A percentile compares a stretch with the other conserved stretches of the same genome.
Evolutionary conservation across 352 stramenopile species (phyloP).

Genomic region (Globisporangium recalcitrans): DNA sequence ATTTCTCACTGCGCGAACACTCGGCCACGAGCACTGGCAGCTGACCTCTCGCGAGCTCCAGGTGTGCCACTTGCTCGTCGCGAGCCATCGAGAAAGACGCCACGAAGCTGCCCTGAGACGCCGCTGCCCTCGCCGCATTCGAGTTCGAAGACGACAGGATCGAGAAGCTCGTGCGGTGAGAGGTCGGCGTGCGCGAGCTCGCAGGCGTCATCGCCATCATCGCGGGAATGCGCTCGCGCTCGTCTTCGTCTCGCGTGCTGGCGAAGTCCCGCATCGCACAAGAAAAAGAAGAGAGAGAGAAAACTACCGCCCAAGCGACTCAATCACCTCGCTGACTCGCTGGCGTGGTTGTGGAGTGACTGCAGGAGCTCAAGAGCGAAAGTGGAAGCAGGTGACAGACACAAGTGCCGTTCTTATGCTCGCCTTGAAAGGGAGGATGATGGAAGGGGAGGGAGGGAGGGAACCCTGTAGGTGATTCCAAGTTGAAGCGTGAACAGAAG

Average conservation of each 20-base stretch:
- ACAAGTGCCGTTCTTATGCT: neutral
- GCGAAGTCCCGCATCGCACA: neutral
- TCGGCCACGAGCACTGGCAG: constrained; percentile 30
- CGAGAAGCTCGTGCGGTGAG: constrained; percentile 1
- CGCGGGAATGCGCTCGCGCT: neutral
- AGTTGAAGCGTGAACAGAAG: neutral
- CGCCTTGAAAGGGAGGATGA: neutral
- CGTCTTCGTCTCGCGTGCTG: constrained; percentile 7
- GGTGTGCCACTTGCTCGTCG: constrained; percentile 31
- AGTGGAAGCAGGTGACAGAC: neutral
- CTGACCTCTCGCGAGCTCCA: constrained; percentile 22
- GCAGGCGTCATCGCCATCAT: neutral
- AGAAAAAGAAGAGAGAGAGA: neutral
- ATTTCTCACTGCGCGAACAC: constrained; percentile 18
- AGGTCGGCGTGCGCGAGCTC: neutral
- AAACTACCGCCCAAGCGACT: neutral
- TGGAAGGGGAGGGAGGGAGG: no score
- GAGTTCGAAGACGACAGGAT: neutral
- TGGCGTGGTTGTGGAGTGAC: neutral
- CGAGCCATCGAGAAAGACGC: constrained; percentile 43
- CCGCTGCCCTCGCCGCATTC: neutral
- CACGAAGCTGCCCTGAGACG: constrained; percentile 38
- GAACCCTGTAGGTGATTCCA: no score
- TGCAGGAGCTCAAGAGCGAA: neutral
- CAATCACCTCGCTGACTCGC: neutral